A percentile compares a stretch with the other conserved stretches of the same genome.
Evolutionary conservation across 129 eudicot genomes (phyloP).

Genomic region (Lactuca sativa): DNA sequence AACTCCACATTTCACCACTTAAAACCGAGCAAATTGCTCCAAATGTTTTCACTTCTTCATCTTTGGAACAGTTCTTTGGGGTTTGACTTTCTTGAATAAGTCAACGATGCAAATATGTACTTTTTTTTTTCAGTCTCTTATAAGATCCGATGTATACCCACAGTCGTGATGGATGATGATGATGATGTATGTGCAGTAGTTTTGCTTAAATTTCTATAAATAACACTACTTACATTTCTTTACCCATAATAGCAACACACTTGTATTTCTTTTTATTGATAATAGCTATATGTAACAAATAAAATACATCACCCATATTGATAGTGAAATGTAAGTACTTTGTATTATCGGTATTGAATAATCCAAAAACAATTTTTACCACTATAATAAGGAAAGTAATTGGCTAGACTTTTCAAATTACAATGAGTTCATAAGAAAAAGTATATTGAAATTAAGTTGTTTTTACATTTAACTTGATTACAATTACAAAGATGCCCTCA

Average conservation of each 20-base stretch:
- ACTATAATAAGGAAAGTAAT: too few species aligned
- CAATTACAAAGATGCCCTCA: slow-evolving; percentile 34
- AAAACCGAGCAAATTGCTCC: slow-evolving; percentile 54
- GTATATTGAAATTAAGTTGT: too few species aligned
- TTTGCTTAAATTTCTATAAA: background rate
- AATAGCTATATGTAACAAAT: too few species aligned
- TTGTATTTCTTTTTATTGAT: too few species aligned
- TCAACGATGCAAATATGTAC: slow-evolving; percentile 13
- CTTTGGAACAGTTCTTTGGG: slow-evolving; percentile 75
- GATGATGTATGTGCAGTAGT: slow-evolving; percentile 17
- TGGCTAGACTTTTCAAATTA: too few species aligned
- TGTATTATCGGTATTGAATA: too few species aligned
- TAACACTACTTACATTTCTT: too few species aligned
- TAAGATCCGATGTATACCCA: background rate
- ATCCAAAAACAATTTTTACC: background rate
- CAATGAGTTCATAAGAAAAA: too few species aligned
- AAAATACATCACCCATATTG: too few species aligned
- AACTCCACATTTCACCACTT: slow-evolving; percentile 56
- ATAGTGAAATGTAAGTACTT: too few species aligned
- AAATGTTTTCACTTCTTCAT: slow-evolving; percentile 50
- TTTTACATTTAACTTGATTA: background rate
- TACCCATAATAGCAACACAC: too few species aligned
- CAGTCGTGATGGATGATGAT: slow-evolving; percentile 4
- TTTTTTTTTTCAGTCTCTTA: background rate
- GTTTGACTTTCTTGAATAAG: slow-evolving; percentile 29